Base-by-base conservation (phyloP, 139 green algal genomes). In the Axilococcus clingmanii region DNA sequence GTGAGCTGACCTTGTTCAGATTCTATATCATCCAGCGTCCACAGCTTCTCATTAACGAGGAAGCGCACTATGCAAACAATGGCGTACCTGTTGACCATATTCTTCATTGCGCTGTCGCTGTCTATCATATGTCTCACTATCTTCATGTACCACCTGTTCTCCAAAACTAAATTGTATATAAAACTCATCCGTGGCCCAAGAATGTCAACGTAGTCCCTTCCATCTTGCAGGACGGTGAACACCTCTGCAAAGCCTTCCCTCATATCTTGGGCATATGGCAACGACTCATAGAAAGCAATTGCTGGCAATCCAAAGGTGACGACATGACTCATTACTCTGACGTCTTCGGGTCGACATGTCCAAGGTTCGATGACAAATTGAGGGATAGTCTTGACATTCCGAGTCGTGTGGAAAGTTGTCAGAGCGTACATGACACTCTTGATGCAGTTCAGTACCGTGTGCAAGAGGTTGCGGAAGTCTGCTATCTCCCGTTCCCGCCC, bases 191-290 rank as follows among this genome's bases (percentile, higher is more conserved):
- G 68, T 2, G 68, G 55, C 8, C 57, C 61, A 43, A 96, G 78
- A 1, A 96, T 70, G 57, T 97, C 90, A 23, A 84, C 69, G 55
- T 93, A 85, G 60, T 96, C 88, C 0, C 76, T 59, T 0, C 71
- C 52, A 40, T 95, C 82, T 63, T 70, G 61, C 7, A 96, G 67
- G 5, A 88, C 74, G 3, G 59, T 77, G 58, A 94, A 92, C 19
- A 90, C 74, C 33, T 85, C 76, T 11, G 79, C 78, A 57, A 89
- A 91, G 48, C 79, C 69, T 51, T 89, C 75, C 27, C 79, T 78
- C 31, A 83, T 70, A 31, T 88, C 67, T 27, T 36, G 49, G 3
- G 34, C 30, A n/a, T 36, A 8, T 7, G 29, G 20, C 1, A 33
- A 36, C 17, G 50, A 16, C 37, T 57, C 23, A 29, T 52, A 60